Percentiles rank a stretch among this genome's conserved stretches.
Evolutionary conservation across 2,329 filamentous ascomycete genomes (phyloP).

Genomic region (Penicillium sp.): DNA sequence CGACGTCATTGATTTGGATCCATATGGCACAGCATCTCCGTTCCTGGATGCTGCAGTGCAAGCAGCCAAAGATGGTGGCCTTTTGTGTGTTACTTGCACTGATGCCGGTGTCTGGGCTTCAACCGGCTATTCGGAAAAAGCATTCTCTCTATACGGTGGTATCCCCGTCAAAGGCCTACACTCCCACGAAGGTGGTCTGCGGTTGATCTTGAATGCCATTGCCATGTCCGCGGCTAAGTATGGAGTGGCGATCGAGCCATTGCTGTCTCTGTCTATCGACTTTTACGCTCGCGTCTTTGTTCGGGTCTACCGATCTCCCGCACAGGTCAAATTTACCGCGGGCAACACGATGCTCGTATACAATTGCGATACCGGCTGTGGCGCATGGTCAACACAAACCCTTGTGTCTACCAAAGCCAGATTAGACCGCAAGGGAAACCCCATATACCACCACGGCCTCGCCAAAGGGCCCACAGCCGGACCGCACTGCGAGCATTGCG

Average conservation of each 20-base stretch:
- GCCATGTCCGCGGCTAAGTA: conserved; percentile 80
- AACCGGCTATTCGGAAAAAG: conserved; percentile 90
- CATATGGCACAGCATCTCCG: conserved; percentile 88
- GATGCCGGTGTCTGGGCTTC: conserved; percentile 95
- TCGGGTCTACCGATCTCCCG: conserved; percentile 73
- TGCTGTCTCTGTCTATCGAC: conserved; percentile 91
- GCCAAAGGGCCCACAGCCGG: conserved; percentile 68
- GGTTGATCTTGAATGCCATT: conserved; percentile 80
- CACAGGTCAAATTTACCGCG: conserved; percentile 84
- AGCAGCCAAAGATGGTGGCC: conserved; percentile 79
- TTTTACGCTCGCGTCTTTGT: conserved; percentile 93
- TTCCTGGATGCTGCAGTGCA: conserved; percentile 92
- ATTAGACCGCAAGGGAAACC: conserved; percentile 67
- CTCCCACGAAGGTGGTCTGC: conserved; percentile 85
- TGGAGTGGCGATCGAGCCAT: conserved; percentile 82
- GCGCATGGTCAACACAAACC: conserved; percentile 83
- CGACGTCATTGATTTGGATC: conserved; percentile 94
- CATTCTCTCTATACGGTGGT: conserved; percentile 90
- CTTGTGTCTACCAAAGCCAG: conserved; percentile 68
- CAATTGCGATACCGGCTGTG: conserved; percentile 85
- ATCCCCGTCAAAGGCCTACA: conserved; percentile 79
- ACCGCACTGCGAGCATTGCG: conserved; percentile 76
- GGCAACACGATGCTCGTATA: conserved; percentile 93
- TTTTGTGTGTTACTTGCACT: conserved; percentile 94
- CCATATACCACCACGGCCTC: conserved; percentile 76